Base-by-base conservation (phyloP, 306 rosid genomes). In the Senna siamea region DNA sequence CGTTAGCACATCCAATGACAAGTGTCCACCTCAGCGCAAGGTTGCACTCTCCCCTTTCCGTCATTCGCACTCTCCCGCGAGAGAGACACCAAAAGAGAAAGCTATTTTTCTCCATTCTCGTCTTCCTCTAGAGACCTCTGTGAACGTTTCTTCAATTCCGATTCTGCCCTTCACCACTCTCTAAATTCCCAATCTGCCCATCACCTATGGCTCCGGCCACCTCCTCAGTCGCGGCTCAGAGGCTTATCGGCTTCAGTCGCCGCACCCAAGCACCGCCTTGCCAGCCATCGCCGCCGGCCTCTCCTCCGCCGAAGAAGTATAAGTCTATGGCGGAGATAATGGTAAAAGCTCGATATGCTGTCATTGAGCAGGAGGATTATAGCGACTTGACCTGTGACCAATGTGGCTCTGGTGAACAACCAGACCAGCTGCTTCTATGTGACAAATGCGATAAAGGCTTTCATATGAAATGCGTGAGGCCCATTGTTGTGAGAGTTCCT, bases 381-480 rank as follows among this genome's bases (percentile, higher is more conserved):
- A 55, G 85, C 46, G 75, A 80, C 66, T 70, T 84, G 35, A 35
- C 54, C 35, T 92, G 97, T 50, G 84, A 86, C 70, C 80, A 84
- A 86, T 92, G 97, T 18, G 84, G 88, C 72, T 83, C 89, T 65
- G 97, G 96, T 9, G 93, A 89, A 37, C 46, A 48, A 2, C 80
- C 86, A 18, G 91, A 87, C 28, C 91, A 92, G 91, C 90, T 89
- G 48, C 89, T 92, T 0, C 80, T 92, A 4, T 92, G 97, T 54
- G 97, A 92, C 22, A 89, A 86, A 85, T 92, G 97, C 67, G 96
- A 92, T 30, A 84, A 70, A 58, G 97, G 93, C 11, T 92, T 92
- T 60, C 97, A 92, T 60, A 87, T 92, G 91, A 86, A 92, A 87
- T 92, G 97, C 48, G 80, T 87, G 61, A 84, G 93, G 15, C 97